Evolutionary conservation across 129 eudicot species (phyloP).

Genomic region (Scalesia atractyloides): DNA sequence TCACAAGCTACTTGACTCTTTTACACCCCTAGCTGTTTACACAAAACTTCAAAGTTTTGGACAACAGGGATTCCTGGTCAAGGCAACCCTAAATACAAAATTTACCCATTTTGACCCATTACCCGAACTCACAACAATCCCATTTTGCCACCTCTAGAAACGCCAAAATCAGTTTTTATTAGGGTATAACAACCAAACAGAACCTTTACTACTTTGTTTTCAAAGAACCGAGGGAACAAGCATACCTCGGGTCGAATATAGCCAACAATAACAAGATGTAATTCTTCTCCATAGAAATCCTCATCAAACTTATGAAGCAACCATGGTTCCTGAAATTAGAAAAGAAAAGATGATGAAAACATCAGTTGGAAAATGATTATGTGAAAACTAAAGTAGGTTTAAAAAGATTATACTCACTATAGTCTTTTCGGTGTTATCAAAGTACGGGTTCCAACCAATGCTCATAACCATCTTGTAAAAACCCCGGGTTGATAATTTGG

Average conservation of each 20-base stretch:
- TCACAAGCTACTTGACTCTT: too few relatives aligned
- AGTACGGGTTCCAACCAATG: conserved; percentile 94
- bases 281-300: conserved; percentile 90
- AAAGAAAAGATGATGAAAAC: conserved; percentile 8
- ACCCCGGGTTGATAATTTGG: conserved; percentile 69
- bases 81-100: neutral
- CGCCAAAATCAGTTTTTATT: neutral
- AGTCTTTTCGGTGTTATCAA: conserved; percentile 83
- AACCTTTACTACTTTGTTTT: neutral
- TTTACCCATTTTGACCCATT: conserved; percentile 3
- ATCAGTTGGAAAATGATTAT: conserved; percentile 9
- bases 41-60: neutral
- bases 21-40: neutral
- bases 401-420: conserved; percentile 47
- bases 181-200: neutral
- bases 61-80: neutral
- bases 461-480: conserved; percentile 99
- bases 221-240: neutral
- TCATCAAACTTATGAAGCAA: conserved; percentile 86
- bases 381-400: neutral
- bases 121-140: neutral
- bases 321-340: conserved; percentile 88
- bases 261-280: conserved; percentile 78
- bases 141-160: neutral
- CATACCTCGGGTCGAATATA: conserved; percentile 94